Evolutionary conservation across 352 stramenopile genomes (phyloP), one percentile per base, ranked within the genome.

Genomic region (Pythium guiyangense): DNA sequence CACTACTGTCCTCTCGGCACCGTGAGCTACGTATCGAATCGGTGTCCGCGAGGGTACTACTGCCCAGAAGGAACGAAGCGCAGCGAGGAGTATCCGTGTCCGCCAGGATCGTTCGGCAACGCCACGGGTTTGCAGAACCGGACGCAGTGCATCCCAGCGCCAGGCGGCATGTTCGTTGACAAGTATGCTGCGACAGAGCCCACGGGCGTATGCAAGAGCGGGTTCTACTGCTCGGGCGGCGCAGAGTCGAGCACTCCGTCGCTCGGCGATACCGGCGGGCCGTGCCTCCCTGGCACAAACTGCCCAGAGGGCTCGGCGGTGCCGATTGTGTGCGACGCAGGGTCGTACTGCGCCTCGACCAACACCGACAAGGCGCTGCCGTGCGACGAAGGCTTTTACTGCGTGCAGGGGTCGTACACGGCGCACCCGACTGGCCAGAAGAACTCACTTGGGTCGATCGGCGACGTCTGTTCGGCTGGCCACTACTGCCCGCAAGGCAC

Each of bases 381-480:
- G 0, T 97, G 91, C 40, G 62, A 77, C 5, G 59, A 77, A 35
- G 91, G 91, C 0, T 96, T 91, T 61, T 96, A 95, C 61, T 97
- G 90, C 51, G 66, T 96, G 0, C 87, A 95, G 60, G 83, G 84
- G 12, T 92, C 83, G 14, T 96, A 76, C 60, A 94, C 84, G 2
- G 68, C 78, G 9, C 86, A 71, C 2, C 84, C 84, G 9, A 91
- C 79, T 0, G 82, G 84, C 0, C 67, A 90, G 59, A 79, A 64
- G 51, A 94, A 92, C 59, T 78, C 74, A 12, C 66, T 92, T 9
- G 84, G 84, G 2, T 69, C 65, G 1, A 91, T 96, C 29, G 86
- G 86, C 11, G 59, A 96, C 52, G 69, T 92, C 0, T 94, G 82
- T 43, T 69, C 71, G 6, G 56, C 52, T 2, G 88, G 88, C 1